These are phyloP conservation scores for Rubus idaeus DNA, from an alignment of 306 rosid genomes.

Conservation along the genomic window DNA sequence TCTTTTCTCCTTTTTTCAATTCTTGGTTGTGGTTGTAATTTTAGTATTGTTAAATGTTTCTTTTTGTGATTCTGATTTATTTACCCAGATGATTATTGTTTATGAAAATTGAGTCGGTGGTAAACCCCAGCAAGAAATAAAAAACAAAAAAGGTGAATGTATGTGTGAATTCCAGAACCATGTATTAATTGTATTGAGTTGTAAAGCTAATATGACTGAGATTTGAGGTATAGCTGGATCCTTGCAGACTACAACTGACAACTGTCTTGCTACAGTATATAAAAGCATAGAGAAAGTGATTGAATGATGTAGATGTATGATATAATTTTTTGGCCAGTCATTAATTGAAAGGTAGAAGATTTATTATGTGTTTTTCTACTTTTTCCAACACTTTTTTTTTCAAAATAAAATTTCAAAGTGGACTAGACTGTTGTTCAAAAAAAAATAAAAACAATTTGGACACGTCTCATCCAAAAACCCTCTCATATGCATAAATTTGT, in stretches of 20 bases:
- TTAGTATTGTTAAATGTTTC: not conserved
- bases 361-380: no score
- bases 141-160: not conserved
- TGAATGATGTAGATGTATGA: conserved; percentile 2
- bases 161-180: not conserved
- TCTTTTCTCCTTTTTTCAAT: not conserved
- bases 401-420: no score
- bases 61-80: no score
- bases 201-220: not conserved
- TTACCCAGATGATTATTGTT: not conserved
- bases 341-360: not conserved
- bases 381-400: no score
- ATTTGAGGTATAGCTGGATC: not conserved
- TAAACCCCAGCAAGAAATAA: not conserved
- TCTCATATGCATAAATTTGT: not conserved
- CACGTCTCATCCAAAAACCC: not conserved
- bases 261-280: conserved; percentile 1
- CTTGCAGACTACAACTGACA: conserved; percentile 13
- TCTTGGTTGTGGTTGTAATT: not conserved
- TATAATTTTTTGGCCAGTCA: not conserved
- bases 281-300: not conserved
- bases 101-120: not conserved
- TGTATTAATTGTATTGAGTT: not conserved
- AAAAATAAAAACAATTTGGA: not conserved
- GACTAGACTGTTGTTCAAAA: no score